Conservation (phyloP, 495 filamentous ascomycete genomes). For the Pyrenopolyporus hunteri region DNA sequence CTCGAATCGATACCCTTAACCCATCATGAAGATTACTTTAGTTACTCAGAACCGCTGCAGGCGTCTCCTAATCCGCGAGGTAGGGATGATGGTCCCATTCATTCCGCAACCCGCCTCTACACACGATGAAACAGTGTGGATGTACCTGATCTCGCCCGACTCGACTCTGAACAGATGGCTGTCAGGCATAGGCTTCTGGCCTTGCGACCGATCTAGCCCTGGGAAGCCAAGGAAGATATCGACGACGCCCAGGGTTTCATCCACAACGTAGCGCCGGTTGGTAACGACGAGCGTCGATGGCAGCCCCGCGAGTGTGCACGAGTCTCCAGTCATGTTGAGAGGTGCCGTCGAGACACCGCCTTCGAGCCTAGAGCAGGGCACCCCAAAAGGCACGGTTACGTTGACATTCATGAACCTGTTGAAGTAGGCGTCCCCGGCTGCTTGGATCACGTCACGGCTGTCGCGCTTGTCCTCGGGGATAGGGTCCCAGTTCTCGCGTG, state of each 20-base stretch:
- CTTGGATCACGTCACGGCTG: slow-evolving; percentile 41
- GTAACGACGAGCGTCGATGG: slow-evolving; percentile 44
- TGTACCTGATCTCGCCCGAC: slow-evolving; percentile 46
- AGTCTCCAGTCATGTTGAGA: slow-evolving; percentile 37
- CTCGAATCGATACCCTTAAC: neutral
- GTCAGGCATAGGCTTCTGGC: slow-evolving; percentile 42
- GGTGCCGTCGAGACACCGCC: slow-evolving; percentile 46
- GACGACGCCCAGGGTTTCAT: slow-evolving; percentile 46
- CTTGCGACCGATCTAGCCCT: slow-evolving; percentile 44
- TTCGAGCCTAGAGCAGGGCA: slow-evolving; percentile 47
- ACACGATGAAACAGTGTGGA: slow-evolving; percentile 47
- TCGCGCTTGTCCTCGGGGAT: slow-evolving; percentile 41
- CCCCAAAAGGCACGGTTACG: slow-evolving; percentile 43
- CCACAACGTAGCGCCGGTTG: slow-evolving; percentile 49
- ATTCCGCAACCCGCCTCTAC: slow-evolving; percentile 43
- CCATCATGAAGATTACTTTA: neutral
- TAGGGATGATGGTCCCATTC: slow-evolving; percentile 30
- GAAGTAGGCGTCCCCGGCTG: slow-evolving; percentile 48
- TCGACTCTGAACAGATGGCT: slow-evolving; percentile 50
- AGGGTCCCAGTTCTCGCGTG: slow-evolving; percentile 46
- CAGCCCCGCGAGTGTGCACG: slow-evolving; percentile 43
- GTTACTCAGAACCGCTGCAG: slow-evolving; percentile 3
- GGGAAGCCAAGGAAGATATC: slow-evolving; percentile 49
- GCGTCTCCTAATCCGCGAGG: slow-evolving; percentile 16
- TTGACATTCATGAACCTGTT: slow-evolving; percentile 45